Conservation (phyloP, 805 yeast species). For the Spathaspora boniae region DNA sequence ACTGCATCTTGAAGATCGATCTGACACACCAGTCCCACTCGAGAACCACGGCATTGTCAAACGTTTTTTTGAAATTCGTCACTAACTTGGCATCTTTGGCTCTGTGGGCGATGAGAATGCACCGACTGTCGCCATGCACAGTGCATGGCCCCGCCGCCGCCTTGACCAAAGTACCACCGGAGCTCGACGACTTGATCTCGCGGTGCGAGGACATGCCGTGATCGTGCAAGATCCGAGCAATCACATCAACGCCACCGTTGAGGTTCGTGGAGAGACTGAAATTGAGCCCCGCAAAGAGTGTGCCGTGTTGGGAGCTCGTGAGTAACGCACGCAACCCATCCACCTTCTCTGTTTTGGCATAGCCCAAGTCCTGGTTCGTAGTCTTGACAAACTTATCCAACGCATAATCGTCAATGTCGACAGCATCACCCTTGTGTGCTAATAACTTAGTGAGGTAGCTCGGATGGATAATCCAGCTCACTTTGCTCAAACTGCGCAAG, state of each 20-base stretch:
- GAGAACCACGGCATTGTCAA: slow-evolving; percentile 25
- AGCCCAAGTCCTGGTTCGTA: slow-evolving; percentile 28
- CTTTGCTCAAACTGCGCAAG: slow-evolving; percentile 61
- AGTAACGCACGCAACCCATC: slow-evolving; percentile 17
- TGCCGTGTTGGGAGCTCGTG: slow-evolving; percentile 19
- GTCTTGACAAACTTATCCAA: slow-evolving; percentile 30
- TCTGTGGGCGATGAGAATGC: slow-evolving; percentile 28
- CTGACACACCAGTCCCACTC: slow-evolving; percentile 67
- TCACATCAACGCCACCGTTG: slow-evolving; percentile 57
- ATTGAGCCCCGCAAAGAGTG: slow-evolving; percentile 45
- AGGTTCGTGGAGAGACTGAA: slow-evolving; percentile 56
- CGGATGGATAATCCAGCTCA: slow-evolving; percentile 54
- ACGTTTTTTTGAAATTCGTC: slow-evolving; percentile 16
- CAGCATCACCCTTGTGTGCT: no score
- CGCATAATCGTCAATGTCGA: slow-evolving; percentile 26
- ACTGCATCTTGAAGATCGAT: slow-evolving; percentile 48
- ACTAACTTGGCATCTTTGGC: slow-evolving; percentile 34
- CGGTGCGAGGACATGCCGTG: slow-evolving; percentile 49
- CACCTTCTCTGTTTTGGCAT: slow-evolving; percentile 9
- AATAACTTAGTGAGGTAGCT: slow-evolving; percentile 47
- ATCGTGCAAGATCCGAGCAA: slow-evolving; percentile 52
- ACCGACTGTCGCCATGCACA: no score
- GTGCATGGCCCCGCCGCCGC: no score
- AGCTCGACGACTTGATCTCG: slow-evolving; percentile 19
- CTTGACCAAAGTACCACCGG: slow-evolving; percentile 6